A percentile compares a stretch with the other conserved stretches of the same genome.
phyloP scores from a whole-genome alignment of 1,284 basidiomycete species.

The Meripilus lineatus region DNA sequence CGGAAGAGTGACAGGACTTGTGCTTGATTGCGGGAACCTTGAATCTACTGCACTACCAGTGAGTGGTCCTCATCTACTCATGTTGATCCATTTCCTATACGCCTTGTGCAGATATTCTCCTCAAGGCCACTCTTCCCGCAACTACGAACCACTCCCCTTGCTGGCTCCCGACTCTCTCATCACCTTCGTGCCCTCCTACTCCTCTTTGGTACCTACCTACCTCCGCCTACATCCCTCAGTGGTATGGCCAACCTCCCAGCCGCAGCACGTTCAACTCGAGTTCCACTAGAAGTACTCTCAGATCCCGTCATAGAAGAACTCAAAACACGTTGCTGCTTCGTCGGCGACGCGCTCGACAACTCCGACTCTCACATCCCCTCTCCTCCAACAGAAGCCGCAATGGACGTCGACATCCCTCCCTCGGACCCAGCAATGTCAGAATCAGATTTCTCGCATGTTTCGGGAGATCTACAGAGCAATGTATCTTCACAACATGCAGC shows the following conservation, averaged over 20 bases:
- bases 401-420: constrained; percentile 52
- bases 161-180: constrained; percentile 68
- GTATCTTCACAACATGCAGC: constrained; percentile 41
- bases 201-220: constrained; percentile 76
- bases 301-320: constrained; percentile 77
- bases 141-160: constrained; percentile 78
- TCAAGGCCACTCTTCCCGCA: constrained; percentile 82
- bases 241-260: constrained; percentile 55
- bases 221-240: constrained; percentile 68
- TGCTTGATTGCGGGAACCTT: constrained; percentile 88
- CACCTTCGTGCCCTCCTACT: constrained; percentile 78
- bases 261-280: constrained; percentile 56
- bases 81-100: constrained; percentile 1
- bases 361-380: constrained; percentile 37
- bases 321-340: constrained; percentile 79
- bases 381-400: constrained; percentile 37
- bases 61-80: constrained; percentile 24
- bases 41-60: constrained; percentile 89
- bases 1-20: constrained; percentile 88
- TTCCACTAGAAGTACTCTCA: constrained; percentile 72
- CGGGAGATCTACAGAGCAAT: constrained; percentile 44
- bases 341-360: constrained; percentile 50
- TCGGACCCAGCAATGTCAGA: constrained; percentile 57
- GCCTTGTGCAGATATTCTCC: constrained; percentile 67
- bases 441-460: constrained; percentile 56